Percentiles rank a stretch among this genome's conserved stretches.
Conservation (phyloP, 345 rosid species). For the Eucalyptus viminalis region DNA sequence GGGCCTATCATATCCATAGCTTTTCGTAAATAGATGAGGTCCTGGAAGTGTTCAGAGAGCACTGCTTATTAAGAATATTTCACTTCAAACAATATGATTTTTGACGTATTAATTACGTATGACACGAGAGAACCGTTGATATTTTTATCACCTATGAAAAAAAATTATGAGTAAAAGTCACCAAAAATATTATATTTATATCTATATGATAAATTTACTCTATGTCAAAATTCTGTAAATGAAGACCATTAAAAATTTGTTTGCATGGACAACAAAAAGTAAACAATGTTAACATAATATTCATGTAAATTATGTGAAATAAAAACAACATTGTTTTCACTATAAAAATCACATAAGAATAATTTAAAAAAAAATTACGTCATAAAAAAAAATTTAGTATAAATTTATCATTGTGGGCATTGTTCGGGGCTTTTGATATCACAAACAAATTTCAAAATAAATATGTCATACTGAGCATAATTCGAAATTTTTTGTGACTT, state of each 20-base stretch:
- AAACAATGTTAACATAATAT: too few relatives aligned
- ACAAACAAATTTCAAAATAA: background rate
- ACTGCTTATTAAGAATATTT: background rate
- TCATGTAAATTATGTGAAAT: background rate
- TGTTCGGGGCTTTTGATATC: too few relatives aligned
- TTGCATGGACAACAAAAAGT: background rate
- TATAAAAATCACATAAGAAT: too few relatives aligned
- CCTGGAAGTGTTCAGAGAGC: background rate
- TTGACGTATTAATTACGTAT: background rate
- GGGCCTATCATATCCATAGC: background rate
- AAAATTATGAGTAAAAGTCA: background rate
- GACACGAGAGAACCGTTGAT: background rate
- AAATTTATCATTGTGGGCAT: too few relatives aligned
- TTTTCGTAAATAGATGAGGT: background rate
- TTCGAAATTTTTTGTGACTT: background rate
- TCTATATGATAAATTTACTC: background rate
- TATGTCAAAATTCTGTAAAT: too few relatives aligned
- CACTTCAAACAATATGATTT: background rate
- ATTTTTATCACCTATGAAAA: background rate
- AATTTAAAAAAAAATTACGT: too few relatives aligned
- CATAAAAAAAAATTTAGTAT: too few relatives aligned
- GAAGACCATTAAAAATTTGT: too few relatives aligned
- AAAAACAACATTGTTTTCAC: too few relatives aligned
- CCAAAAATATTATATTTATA: background rate
- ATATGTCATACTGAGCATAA: background rate